A percentile compares a stretch with the other conserved stretches of the same genome.
phyloP scores from a whole-genome alignment of 1,284 basidiomycete genomes.

The Exobasidium rhododendri region DNA sequence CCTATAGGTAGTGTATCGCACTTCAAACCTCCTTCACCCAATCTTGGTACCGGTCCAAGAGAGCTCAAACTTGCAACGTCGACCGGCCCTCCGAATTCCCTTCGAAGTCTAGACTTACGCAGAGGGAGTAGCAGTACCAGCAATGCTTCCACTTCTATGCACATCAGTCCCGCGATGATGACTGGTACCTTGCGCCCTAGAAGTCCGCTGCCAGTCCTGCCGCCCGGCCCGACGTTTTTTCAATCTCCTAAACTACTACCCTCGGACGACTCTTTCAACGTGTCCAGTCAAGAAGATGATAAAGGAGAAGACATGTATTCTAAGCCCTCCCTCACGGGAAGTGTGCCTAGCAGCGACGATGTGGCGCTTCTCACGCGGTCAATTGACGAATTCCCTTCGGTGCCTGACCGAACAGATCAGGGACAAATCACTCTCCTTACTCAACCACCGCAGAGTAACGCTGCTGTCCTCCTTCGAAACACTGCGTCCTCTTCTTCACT shows the following conservation, averaged over 20 bases:
- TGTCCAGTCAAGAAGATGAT: too few relatives aligned
- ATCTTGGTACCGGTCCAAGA: neutral
- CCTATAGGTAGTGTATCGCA: neutral
- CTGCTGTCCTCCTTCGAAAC: neutral
- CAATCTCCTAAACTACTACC: neutral
- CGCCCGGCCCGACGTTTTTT: neutral
- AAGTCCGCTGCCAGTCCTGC: neutral
- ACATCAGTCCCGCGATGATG: neutral
- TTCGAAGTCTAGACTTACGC: neutral
- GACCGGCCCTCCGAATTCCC: neutral
- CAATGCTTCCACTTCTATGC: neutral
- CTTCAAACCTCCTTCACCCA: neutral
- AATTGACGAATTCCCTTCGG: neutral
- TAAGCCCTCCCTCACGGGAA: too few relatives aligned
- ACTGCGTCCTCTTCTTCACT: neutral
- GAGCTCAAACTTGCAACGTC: conserved; percentile 4
- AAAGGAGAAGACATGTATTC: too few relatives aligned
- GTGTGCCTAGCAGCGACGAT: neutral
- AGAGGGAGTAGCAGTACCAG: neutral
- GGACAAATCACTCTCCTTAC: neutral
- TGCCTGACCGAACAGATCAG: neutral
- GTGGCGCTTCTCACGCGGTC: neutral
- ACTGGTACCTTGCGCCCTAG: neutral
- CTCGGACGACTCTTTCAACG: neutral
- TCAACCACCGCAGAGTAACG: neutral